Percentiles rank a stretch among this genome's conserved stretches.
phyloP scores from a whole-genome alignment of 2,329 filamentous ascomycete species.

The Diaporthe vexans region DNA sequence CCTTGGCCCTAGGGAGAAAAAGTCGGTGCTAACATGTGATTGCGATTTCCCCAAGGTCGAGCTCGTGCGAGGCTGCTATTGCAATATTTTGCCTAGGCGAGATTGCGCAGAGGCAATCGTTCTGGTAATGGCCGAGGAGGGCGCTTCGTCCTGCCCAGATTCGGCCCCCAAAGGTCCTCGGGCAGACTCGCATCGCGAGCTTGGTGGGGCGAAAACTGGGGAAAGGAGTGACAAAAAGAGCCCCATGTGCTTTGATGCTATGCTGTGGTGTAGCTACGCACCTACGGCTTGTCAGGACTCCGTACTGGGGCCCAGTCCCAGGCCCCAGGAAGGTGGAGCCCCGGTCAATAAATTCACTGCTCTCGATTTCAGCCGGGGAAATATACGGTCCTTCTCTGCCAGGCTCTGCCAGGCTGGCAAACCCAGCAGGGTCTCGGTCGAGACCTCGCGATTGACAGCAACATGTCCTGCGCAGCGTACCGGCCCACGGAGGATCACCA shows the following conservation, averaged over 20 bases:
- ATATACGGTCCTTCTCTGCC: constrained; percentile 33
- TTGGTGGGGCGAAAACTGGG: constrained; percentile 40
- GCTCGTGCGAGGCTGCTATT: constrained; percentile 18
- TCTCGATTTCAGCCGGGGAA: constrained; percentile 37
- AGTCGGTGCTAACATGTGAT: constrained; percentile 31
- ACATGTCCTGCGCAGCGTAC: background rate
- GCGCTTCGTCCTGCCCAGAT: background rate
- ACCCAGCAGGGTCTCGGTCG: constrained; percentile 15
- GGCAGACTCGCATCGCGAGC: constrained; percentile 40
- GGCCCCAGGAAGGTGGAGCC: constrained; percentile 36
- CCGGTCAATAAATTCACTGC: constrained; percentile 29
- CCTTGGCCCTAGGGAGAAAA: constrained; percentile 2
- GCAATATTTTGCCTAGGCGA: constrained; percentile 12
- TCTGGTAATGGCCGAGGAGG: constrained; percentile 21
- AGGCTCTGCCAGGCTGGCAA: constrained; percentile 34
- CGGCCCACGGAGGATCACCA: constrained; percentile 29
- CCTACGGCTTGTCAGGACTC: constrained; percentile 17
- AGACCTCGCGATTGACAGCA: constrained; percentile 30
- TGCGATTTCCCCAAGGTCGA: background rate
- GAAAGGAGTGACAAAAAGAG: constrained; percentile 29
- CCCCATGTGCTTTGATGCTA: constrained; percentile 36
- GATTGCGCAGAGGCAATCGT: constrained; percentile 23
- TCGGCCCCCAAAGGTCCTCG: constrained; percentile 38
- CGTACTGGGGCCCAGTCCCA: constrained; percentile 23
- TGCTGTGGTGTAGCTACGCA: background rate